These are phyloP conservation scores for Miamiensis avidus DNA, from an alignment of 169 alveolate species.

Conservation along the genomic window DNA sequence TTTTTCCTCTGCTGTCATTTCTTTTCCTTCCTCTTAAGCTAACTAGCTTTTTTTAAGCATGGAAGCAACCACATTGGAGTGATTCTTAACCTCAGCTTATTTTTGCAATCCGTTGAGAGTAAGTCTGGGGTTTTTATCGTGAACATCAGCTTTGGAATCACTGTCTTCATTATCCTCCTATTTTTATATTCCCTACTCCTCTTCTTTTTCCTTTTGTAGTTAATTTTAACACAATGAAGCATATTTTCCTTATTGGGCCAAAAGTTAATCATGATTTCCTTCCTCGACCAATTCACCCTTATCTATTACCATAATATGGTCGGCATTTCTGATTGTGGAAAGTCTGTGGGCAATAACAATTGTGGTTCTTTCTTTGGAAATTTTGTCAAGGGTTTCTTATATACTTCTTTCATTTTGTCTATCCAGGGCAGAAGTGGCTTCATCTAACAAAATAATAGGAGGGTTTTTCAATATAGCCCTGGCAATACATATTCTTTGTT, in stretches of 20 bases:
- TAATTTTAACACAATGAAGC: not conserved
- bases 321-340: slow-evolving; percentile 59
- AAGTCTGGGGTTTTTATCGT: too few relatives aligned
- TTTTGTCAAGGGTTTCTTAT: slow-evolving; percentile 64
- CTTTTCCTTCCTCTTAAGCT: too few relatives aligned
- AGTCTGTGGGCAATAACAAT: slow-evolving; percentile 68
- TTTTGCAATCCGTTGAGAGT: too few relatives aligned
- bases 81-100: too few relatives aligned
- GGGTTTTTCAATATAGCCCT: slow-evolving; percentile 69
- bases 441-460: slow-evolving; percentile 89
- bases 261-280: slow-evolving; percentile 55
- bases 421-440: slow-evolving; percentile 97
- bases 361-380: slow-evolving; percentile 49
- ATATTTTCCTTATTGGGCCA: slow-evolving; percentile 7
- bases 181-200: not conserved
- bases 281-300: slow-evolving; percentile 54
- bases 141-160: too few relatives aligned
- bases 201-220: not conserved
- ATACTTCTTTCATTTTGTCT: slow-evolving; percentile 62
- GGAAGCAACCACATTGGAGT: too few relatives aligned
- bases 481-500: slow-evolving; percentile 81
- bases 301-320: slow-evolving; percentile 46
- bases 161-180: too few relatives aligned
- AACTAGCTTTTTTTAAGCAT: too few relatives aligned
- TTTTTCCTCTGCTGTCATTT: too few relatives aligned